Percentiles rank a stretch among this genome's conserved stretches.
Conservation (phyloP, 202 grass and related monocot species). For the Schoenoplectus tabernaemontani region DNA sequence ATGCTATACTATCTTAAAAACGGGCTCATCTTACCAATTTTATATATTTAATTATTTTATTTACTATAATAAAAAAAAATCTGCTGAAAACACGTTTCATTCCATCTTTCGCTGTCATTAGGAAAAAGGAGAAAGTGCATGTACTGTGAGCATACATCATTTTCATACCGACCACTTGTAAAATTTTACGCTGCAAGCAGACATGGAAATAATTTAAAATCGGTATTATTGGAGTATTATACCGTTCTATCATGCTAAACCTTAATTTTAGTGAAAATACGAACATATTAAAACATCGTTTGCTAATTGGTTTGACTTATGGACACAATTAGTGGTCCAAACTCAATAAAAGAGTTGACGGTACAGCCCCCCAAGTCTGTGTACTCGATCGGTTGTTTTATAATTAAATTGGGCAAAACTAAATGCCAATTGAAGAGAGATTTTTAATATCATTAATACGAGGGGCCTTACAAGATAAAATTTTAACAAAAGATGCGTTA, state of each 20-base stretch:
- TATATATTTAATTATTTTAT: too few relatives aligned
- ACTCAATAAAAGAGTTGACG: not conserved
- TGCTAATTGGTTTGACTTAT: not conserved
- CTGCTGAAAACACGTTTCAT: not conserved
- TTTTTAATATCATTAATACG: too few relatives aligned
- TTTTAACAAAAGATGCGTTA: too few relatives aligned
- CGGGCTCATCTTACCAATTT: too few relatives aligned
- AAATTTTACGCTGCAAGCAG: not conserved
- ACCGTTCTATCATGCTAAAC: not conserved
- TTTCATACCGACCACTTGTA: not conserved
- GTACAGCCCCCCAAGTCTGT: not conserved
- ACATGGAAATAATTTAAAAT: not conserved
- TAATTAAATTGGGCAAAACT: not conserved
- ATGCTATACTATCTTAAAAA: too few relatives aligned
- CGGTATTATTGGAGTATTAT: not conserved
- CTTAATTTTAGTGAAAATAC: conserved; percentile 2
- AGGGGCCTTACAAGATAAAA: too few relatives aligned
- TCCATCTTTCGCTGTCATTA: not conserved
- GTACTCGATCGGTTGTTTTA: not conserved
- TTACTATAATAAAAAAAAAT: too few relatives aligned
- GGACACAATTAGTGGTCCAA: not conserved
- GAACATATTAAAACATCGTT: not conserved
- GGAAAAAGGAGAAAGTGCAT: not conserved
- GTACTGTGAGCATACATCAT: not conserved
- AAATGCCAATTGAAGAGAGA: not conserved